Conservation (phyloP, 2,329 filamentous ascomycete species). For the Ophiostoma triangulosporum region DNA sequence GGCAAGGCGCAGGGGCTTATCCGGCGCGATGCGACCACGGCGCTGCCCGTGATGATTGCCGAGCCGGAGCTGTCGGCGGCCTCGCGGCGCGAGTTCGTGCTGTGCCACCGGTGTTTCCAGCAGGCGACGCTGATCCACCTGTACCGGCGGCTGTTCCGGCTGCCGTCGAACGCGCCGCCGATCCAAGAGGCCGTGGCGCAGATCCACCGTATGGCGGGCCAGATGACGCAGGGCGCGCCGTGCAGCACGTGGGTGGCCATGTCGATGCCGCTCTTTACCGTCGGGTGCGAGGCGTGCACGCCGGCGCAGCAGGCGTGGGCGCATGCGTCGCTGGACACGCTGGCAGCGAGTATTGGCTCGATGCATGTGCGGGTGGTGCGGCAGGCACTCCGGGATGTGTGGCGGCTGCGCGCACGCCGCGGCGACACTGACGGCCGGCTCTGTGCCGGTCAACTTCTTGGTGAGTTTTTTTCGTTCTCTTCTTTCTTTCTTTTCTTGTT, state of each 20-base stretch:
- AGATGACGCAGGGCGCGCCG: constrained; percentile 8
- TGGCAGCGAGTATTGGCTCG: constrained; percentile 7
- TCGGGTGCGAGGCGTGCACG: constrained; percentile 7
- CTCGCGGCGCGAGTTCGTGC: constrained; percentile 2
- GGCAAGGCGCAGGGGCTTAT: background rate
- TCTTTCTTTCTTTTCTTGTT: background rate
- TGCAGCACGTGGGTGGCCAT: constrained; percentile 10
- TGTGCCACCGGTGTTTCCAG: constrained; percentile 10
- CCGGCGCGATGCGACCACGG: background rate
- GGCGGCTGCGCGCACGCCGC: constrained; percentile 6
- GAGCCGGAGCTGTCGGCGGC: background rate
- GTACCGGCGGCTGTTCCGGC: constrained; percentile 9
- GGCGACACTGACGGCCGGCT: constrained; percentile 2
- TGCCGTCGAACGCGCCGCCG: constrained; percentile 5
- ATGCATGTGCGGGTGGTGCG: constrained; percentile 5
- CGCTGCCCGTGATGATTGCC: background rate
- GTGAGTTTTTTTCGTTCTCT: background rate
- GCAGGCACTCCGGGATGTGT: constrained; percentile 5
- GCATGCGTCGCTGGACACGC: constrained; percentile 1
- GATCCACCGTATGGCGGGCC: constrained; percentile 4
- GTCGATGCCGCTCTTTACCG: constrained; percentile 10
- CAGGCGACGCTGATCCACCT: constrained; percentile 11
- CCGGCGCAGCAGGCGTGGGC: constrained; percentile 9
- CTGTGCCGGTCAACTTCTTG: constrained; percentile 1
- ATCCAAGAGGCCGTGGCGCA: constrained; percentile 6